These are phyloP conservation scores for Serendipita sp. DNA, from an alignment of 768 basidiomycete species.

Conservation along the genomic window DNA sequence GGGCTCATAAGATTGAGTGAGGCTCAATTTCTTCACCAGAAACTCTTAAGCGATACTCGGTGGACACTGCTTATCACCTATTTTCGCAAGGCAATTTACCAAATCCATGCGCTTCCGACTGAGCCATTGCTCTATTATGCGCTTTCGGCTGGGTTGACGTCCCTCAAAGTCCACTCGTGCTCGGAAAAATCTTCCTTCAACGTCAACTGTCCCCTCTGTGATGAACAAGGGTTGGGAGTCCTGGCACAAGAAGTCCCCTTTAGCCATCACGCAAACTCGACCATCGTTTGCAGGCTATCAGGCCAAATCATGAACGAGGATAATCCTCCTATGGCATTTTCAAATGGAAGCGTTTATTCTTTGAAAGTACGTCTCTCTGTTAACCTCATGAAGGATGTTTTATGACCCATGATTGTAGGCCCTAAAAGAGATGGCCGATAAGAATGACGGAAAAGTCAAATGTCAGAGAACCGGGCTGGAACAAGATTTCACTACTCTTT, in stretches of 20 bases:
- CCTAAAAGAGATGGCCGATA: conserved; percentile 71
- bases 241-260: conserved; percentile 77
- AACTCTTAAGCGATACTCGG: conserved; percentile 63
- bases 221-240: conserved; percentile 47
- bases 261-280: conserved; percentile 89
- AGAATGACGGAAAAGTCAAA: conserved; percentile 60
- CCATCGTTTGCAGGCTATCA: conserved; percentile 80
- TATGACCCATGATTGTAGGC: conserved; percentile 26
- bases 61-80: conserved; percentile 61
- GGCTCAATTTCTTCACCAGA: conserved; percentile 26
- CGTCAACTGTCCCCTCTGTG: conserved; percentile 85
- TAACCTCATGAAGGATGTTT: not conserved
- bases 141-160: conserved; percentile 79
- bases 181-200: conserved; percentile 38
- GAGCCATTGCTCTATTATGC: conserved; percentile 78
- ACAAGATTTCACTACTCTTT: conserved; percentile 48
- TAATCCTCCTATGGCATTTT: conserved; percentile 83
- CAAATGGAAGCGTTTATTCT: conserved; percentile 87
- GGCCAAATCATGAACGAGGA: conserved; percentile 92
- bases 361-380: conserved; percentile 42
- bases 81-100: conserved; percentile 77
- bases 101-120: conserved; percentile 71
- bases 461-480: conserved; percentile 60
- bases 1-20: conserved; percentile 6
- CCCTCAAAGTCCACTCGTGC: conserved; percentile 79